These are phyloP conservation scores for Musa balbisiana DNA, from an alignment of 202 grass and related monocot species.

Conservation along the genomic window DNA sequence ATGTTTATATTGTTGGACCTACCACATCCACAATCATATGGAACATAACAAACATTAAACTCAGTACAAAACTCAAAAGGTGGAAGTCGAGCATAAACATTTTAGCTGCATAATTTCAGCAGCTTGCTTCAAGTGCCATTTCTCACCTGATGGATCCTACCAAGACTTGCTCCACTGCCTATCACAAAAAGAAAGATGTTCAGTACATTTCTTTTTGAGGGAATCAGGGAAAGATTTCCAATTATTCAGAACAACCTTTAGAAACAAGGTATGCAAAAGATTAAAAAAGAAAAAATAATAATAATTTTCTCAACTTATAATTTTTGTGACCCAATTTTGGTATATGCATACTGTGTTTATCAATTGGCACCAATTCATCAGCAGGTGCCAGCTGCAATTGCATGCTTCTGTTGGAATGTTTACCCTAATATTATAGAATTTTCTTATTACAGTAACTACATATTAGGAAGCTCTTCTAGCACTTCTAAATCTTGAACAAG, in stretches of 20 bases:
- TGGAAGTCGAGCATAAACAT: conserved; percentile 44
- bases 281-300: not conserved
- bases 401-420: conserved; percentile 34
- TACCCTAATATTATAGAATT: conserved; percentile 35
- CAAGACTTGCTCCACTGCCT: conserved; percentile 92
- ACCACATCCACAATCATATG: not conserved
- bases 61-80: conserved; percentile 4
- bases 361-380: conserved; percentile 36
- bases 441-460: conserved; percentile 31
- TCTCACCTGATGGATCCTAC: conserved; percentile 90
- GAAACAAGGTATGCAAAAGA: too few species aligned
- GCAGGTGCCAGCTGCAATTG: conserved; percentile 48
- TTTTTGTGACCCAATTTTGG: conserved; percentile 45
- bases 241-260: too few species aligned
- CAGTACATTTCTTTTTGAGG: too few species aligned
- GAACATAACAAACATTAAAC: too few species aligned
- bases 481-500: conserved; percentile 46
- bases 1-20: conserved; percentile 96
- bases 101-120: conserved; percentile 85
- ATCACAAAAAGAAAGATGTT: conserved; percentile 11
- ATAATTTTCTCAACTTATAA: conserved; percentile 1
- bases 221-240: too few species aligned
- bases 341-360: conserved; percentile 51
- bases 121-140: conserved; percentile 80
- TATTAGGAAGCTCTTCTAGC: conserved; percentile 45